Evolutionary conservation across 2,329 filamentous ascomycete genomes (phyloP).

Genomic region (Juglanconis oblonga): DNA sequence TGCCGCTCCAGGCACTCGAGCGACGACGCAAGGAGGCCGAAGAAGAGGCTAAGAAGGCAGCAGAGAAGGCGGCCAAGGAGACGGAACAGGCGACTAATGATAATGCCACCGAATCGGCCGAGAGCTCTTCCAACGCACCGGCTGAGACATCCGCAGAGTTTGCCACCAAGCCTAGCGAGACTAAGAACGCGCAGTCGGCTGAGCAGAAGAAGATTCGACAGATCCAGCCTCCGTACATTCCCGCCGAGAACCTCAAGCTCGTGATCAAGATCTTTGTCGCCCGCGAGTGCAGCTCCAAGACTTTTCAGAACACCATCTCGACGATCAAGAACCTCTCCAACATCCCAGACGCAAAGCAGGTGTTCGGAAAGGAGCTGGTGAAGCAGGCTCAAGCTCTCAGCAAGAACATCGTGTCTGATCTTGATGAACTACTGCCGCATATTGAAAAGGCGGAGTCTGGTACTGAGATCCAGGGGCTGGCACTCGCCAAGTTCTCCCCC

Average conservation of each 20-base stretch:
- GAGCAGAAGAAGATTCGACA: slow-evolving; percentile 52
- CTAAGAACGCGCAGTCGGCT: slow-evolving; percentile 32
- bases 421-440: slow-evolving; percentile 80
- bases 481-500: slow-evolving; percentile 91
- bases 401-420: slow-evolving; percentile 77
- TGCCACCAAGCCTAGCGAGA: slow-evolving; percentile 22
- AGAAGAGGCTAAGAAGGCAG: slow-evolving; percentile 48
- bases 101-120: slow-evolving; percentile 12
- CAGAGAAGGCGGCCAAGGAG: slow-evolving; percentile 22
- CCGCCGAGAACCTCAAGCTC: slow-evolving; percentile 82
- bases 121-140: slow-evolving; percentile 5
- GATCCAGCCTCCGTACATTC: slow-evolving; percentile 79
- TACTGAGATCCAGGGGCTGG: slow-evolving; percentile 92
- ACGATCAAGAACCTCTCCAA: slow-evolving; percentile 98
- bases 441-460: slow-evolving; percentile 84
- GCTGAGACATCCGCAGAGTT: slow-evolving; percentile 26
- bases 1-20: slow-evolving; percentile 77
- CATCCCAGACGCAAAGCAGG: slow-evolving; percentile 82
- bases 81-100: slow-evolving; percentile 25
- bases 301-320: slow-evolving; percentile 94
- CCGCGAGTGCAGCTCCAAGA: slow-evolving; percentile 94
- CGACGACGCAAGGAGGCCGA: slow-evolving; percentile 76
- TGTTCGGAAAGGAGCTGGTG: slow-evolving; percentile 92
- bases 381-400: slow-evolving; percentile 82
- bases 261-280: slow-evolving; percentile 97